phyloP scores from a whole-genome alignment of 1,139 yeast genomes.

The Petasospora rhodanensis region DNA sequence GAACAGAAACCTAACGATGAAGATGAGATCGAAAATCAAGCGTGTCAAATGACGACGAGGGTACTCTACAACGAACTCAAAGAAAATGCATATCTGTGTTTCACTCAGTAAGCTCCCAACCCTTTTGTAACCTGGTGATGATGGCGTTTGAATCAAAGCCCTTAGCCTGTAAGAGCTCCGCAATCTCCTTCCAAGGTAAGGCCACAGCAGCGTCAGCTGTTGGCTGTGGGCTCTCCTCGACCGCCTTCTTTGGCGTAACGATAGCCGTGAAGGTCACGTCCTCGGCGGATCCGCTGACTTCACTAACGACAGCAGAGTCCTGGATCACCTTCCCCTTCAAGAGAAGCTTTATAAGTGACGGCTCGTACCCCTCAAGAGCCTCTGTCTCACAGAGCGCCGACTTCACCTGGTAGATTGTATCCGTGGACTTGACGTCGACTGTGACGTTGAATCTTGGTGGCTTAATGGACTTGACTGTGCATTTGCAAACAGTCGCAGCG shows the following conservation, averaged over 20 bases:
- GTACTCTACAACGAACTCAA: neutral
- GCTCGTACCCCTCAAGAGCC: conserved; percentile 6
- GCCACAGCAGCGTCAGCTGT: too few species aligned
- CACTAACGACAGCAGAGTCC: conserved; percentile 31
- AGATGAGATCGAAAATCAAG: conserved; percentile 31
- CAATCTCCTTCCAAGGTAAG: conserved; percentile 36
- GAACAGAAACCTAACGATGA: conserved; percentile 35
- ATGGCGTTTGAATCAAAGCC: conserved; percentile 23
- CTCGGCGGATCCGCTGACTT: conserved; percentile 5
- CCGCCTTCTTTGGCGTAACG: conserved; percentile 5
- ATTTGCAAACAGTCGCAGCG: conserved; percentile 3
- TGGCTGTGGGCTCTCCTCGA: too few species aligned
- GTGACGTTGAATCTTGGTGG: conserved; percentile 38
- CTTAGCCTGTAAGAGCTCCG: conserved; percentile 22
- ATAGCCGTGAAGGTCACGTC: conserved; percentile 10
- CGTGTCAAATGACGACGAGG: conserved; percentile 8
- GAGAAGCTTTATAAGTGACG: conserved; percentile 32
- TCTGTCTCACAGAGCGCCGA: conserved; percentile 25
- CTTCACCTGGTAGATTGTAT: conserved; percentile 38
- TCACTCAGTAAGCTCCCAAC: conserved; percentile 33
- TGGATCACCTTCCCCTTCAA: conserved; percentile 47
- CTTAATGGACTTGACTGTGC: conserved; percentile 38
- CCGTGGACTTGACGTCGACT: conserved; percentile 25
- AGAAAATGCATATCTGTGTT: neutral
- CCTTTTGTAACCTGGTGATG: conserved; percentile 37